Conservation (phyloP, 1,284 basidiomycete species). For the Austropuccinia psidii region DNA sequence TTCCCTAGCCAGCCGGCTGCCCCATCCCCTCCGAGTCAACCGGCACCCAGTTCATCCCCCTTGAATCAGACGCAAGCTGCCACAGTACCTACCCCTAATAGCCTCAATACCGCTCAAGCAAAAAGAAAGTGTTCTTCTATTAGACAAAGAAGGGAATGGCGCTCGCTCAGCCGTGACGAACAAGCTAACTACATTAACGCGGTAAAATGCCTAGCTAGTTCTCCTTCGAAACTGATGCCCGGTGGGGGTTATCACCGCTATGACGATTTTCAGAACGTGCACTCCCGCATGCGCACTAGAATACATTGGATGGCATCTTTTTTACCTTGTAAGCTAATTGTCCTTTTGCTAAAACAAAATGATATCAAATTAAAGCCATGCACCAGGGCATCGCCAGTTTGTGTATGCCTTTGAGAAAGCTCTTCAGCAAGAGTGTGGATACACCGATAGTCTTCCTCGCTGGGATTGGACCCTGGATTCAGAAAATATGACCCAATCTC, state of each 20-base stretch:
- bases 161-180: conserved; percentile 4
- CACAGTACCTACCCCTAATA: too few species aligned
- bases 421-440: conserved; percentile 11
- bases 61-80: too few species aligned
- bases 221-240: conserved; percentile 22
- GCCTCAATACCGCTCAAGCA: too few species aligned
- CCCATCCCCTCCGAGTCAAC: too few species aligned
- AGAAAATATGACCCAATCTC: conserved; percentile 22
- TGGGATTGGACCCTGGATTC: conserved; percentile 36
- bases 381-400: conserved; percentile 33
- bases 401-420: conserved; percentile 21
- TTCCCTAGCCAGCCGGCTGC: too few species aligned
- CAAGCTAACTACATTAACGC: conserved; percentile 12
- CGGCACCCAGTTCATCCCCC: too few species aligned
- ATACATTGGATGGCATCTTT: conserved; percentile 32
- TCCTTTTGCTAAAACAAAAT: neutral
- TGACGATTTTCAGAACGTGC: conserved; percentile 34
- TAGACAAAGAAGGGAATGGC: conserved; percentile 36
- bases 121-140: too few species aligned
- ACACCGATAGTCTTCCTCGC: conserved; percentile 24
- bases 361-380: neutral
- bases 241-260: conserved; percentile 18
- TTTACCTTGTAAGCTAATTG: conserved; percentile 5
- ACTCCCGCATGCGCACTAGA: conserved; percentile 24
- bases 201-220: conserved; percentile 15